phyloP scores from a whole-genome alignment of 2,329 filamentous ascomycete species.

The Colletotrichum horii region DNA sequence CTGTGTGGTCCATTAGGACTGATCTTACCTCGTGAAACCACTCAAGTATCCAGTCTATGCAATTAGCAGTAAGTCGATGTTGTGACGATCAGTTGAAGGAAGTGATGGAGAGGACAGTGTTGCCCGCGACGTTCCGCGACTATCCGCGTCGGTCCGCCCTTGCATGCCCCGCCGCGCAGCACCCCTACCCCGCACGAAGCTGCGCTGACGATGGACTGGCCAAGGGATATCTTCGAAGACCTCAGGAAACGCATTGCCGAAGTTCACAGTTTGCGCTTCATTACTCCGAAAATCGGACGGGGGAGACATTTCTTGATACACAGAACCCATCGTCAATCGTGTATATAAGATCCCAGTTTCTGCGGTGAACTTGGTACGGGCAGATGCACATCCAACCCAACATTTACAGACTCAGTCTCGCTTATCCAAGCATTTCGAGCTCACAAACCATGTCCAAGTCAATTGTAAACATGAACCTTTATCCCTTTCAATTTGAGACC shows the following conservation, averaged over 20 bases:
- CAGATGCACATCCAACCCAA: neutral
- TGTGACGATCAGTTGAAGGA: neutral
- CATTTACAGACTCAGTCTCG: neutral
- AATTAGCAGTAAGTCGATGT: neutral
- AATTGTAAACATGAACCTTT: conserved; percentile 33
- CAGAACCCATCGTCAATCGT: neutral
- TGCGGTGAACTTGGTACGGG: neutral
- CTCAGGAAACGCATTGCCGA: neutral
- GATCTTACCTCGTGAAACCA: neutral
- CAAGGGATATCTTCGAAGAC: neutral
- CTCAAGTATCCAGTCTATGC: neutral
- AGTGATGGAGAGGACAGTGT: neutral
- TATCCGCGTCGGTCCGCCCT: conserved; percentile 13
- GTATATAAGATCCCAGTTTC: neutral
- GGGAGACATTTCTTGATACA: neutral
- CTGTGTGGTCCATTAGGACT: neutral
- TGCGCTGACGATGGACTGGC: neutral
- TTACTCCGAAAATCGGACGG: neutral
- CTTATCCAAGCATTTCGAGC: neutral
- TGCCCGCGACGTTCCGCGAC: neutral
- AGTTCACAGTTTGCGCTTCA: neutral
- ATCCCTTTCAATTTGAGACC: conserved; percentile 35
- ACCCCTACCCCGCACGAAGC: neutral
- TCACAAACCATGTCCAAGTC: conserved; percentile 27
- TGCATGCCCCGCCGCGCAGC: neutral